Conservation (phyloP, 2,329 filamentous ascomycete species). For the Xylaria sp. region DNA sequence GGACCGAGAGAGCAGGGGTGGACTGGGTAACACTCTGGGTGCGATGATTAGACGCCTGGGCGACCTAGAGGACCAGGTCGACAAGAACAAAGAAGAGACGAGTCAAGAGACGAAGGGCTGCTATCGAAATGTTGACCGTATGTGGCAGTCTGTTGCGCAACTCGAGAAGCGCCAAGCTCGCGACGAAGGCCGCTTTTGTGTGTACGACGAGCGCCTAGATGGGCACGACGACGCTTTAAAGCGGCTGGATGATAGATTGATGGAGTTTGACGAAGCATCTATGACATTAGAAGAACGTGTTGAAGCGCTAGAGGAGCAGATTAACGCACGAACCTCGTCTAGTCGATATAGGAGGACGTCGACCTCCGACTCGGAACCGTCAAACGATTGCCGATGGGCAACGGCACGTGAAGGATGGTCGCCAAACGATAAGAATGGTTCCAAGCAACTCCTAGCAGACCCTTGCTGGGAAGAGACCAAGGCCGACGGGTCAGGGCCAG, state of each 20-base stretch:
- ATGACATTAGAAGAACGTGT: constrained; percentile 58
- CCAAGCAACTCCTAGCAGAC: constrained; percentile 8
- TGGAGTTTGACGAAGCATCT: constrained; percentile 54
- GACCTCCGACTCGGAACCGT: constrained; percentile 35
- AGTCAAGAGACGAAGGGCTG: constrained; percentile 56
- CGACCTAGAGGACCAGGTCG: constrained; percentile 57
- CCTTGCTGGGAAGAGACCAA: constrained; percentile 28
- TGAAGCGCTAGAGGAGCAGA: constrained; percentile 50
- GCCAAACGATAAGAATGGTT: constrained; percentile 7
- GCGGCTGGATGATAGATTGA: constrained; percentile 50
- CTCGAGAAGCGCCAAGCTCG: constrained; percentile 44
- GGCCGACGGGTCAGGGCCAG: constrained; percentile 36
- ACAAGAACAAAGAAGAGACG: constrained; percentile 55
- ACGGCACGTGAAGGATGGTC: constrained; percentile 9
- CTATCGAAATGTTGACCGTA: constrained; percentile 56
- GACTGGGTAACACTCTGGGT: constrained; percentile 38
- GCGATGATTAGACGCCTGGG: constrained; percentile 48
- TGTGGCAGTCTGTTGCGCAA: constrained; percentile 56
- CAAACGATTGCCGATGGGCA: constrained; percentile 22
- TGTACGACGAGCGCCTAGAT: constrained; percentile 46
- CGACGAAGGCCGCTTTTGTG: constrained; percentile 42
- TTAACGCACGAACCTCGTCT: constrained; percentile 30
- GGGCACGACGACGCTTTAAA: constrained; percentile 47
- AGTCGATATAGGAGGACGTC: constrained; percentile 33
- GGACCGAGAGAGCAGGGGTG: constrained; percentile 40